Base-by-base conservation (phyloP, 768 basidiomycete species). In the Pisolithus microcarpus region DNA sequence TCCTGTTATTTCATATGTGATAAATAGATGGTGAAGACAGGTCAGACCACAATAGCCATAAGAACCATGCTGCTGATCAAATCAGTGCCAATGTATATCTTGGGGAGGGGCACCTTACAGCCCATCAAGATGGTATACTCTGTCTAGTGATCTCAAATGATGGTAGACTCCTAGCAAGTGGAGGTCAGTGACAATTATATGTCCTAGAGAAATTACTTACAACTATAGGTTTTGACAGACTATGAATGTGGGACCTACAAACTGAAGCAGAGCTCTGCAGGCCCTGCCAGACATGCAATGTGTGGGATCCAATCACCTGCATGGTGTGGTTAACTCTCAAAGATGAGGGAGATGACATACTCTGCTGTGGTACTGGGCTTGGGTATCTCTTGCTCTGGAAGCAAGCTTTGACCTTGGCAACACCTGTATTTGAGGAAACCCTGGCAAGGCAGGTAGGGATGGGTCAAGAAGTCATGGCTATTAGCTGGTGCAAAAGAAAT, bases 281-380 rank as follows among this genome's bases (percentile, higher is more conserved):
- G 36, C 44, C 30, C 19, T 34, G 24, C 15, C 38, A 46, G 26
- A 52, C 34, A 21, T n/a, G 38, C 10, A 51, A 48, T 36, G 39
- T 45, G 24, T 7, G 24, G 1, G 47, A 55, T 44, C 54, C 46
- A 7, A 30, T 55, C 15, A 55, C 54, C n/a, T 52, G 50, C 10
- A 13, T 38, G 9, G 18, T 21, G 21, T 55, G 54, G 54, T 28
- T 55, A 5, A 38, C 46, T 16, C 18, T 15, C 10, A 43, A 52
- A 16, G 40, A 49, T 10, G 23, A 43, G 7, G 2, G 9, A 18
- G 13, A 39, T 1, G 37, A 55, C 18, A 48, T 37, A 13, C 42
- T 55, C 7, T 55, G 54, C 16, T 40, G 24, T 16, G 40, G 54
- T 9, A 52, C 50, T 7, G 50, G 54, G 19, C 54, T 55, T n/a